Evolutionary conservation across 148 eudicot species (phyloP).

Genomic region (Heliamphora exappendiculata): DNA sequence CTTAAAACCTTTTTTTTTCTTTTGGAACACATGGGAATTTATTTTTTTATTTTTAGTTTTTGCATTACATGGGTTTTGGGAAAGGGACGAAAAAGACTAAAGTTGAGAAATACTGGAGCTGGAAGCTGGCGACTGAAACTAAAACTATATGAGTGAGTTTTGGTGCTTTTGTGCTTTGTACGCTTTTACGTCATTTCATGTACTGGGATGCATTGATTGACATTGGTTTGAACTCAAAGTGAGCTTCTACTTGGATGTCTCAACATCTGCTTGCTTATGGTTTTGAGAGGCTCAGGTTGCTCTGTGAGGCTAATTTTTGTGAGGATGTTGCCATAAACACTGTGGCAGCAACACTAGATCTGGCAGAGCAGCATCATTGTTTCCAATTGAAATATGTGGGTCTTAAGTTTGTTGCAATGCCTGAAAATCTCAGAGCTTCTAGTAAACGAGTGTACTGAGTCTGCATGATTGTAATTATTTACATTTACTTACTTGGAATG

Average conservation of each 20-base stretch:
- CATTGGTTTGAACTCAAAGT: conserved; percentile 63
- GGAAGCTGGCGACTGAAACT: too few species aligned
- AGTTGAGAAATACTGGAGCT: too few species aligned
- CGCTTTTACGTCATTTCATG: conserved; percentile 82
- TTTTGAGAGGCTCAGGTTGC: conserved; percentile 68
- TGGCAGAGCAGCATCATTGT: conserved; percentile 98
- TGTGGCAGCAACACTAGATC: conserved; percentile 83
- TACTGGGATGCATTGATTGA: conserved; percentile 86
- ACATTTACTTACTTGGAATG: too few species aligned
- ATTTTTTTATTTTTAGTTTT: too few species aligned
- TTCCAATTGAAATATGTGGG: conserved; percentile 72
- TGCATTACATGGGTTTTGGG: too few species aligned
- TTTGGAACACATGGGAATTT: too few species aligned
- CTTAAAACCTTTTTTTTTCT: too few species aligned
- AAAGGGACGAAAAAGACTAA: too few species aligned
- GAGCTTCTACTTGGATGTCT: conserved; percentile 72
- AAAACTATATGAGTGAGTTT: too few species aligned
- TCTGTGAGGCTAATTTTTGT: conserved; percentile 77
- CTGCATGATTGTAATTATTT: too few species aligned
- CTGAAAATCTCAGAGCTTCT: conserved; percentile 90
- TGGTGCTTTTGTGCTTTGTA: conserved; percentile 32
- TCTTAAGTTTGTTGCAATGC: conserved; percentile 79
- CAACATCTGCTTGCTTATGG: conserved; percentile 98
- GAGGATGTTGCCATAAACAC: conserved; percentile 82
- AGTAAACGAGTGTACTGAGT: too few species aligned